phyloP scores from a whole-genome alignment of 2,329 filamentous ascomycete genomes.

The Cordyceps pruinosa region DNA sequence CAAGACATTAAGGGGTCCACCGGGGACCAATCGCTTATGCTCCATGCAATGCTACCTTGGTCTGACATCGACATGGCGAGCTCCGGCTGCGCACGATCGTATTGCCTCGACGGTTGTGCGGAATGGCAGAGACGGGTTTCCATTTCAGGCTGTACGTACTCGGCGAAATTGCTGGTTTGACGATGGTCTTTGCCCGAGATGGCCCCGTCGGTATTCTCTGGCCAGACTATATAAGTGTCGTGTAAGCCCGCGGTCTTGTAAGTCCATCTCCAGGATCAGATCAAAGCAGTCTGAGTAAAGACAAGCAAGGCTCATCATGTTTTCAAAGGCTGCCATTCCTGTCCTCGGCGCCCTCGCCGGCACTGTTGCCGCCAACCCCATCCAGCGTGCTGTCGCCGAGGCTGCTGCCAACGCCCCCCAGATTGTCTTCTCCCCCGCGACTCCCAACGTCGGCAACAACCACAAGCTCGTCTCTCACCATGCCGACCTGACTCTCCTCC shows the following conservation, averaged over 20 bases:
- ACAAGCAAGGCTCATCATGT: conserved; percentile 2
- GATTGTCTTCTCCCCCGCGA: conserved; percentile 5
- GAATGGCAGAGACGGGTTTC: neutral
- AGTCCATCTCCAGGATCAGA: neutral
- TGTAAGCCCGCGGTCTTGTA: neutral
- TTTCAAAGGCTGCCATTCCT: conserved; percentile 7
- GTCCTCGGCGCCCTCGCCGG: conserved; percentile 5
- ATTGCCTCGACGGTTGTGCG: neutral
- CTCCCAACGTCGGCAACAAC: neutral
- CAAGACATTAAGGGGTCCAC: neutral
- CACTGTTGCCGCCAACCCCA: conserved; percentile 7
- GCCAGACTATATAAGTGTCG: conserved; percentile 1
- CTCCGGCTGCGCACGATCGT: neutral
- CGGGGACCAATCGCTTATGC: conserved; percentile 3
- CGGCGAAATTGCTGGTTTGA: neutral
- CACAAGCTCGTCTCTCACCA: neutral
- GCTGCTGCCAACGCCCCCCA: conserved; percentile 5
- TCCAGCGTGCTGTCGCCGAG: conserved; percentile 9
- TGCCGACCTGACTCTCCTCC: conserved; percentile 1
- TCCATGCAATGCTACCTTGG: conserved; percentile 11
- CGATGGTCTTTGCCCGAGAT: neutral
- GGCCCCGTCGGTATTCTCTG: neutral
- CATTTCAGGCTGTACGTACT: neutral
- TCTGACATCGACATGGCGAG: neutral
- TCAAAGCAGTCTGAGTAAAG: neutral